Evolutionary conservation across 164 flowering plant genomes (phyloP), one percentile per base, ranked within the genome.

Genomic region (Kingdonia uniflora): DNA sequence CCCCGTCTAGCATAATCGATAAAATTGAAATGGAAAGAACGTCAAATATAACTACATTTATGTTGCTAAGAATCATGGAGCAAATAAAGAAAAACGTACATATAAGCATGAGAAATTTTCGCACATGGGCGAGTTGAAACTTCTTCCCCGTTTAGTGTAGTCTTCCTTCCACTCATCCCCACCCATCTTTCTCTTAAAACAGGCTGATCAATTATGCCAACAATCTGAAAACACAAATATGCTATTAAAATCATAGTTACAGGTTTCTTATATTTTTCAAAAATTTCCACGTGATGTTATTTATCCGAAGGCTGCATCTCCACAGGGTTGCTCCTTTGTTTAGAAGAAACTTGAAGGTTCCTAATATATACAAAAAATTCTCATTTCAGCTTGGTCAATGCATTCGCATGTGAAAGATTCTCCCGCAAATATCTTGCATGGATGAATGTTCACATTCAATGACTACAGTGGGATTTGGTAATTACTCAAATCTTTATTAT

Each of bases 181-280:
- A 87, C 68, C 99, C 99, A 94, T 68, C 99, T 80, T 60, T 94
- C 99, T 67, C 68, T 75, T 47, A 94, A 70, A 55, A 89, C 52
- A 51, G 99, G 97, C 60, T 94, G 96, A 72, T 94, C 90, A 71
- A 94, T 80, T 44, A 94, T 69, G 66, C 99, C 99, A 58, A 94
- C 72, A 65, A 89, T 81, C 99, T 92, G 82, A 41, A 63, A 60
- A 53, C 5, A 33, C 19, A 56, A 21, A 33, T 21, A 44, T 12
- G 19, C 21, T 17, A 44, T 44, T 17, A 16, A 4, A 5, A 44
- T 11, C 3, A 1, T 44, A 2, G 12, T 29, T n/a, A 14, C 19
- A 43, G 47, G 17, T 16, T 43, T 29, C 35, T 3, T 3, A 29
- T 29, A 29, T 29, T 29, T 29, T 3, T 8, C 4, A 29, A n/a